Evolutionary conservation across 2,329 filamentous ascomycete genomes (phyloP).

Genomic region (Purpureocillium takamizusanense): DNA sequence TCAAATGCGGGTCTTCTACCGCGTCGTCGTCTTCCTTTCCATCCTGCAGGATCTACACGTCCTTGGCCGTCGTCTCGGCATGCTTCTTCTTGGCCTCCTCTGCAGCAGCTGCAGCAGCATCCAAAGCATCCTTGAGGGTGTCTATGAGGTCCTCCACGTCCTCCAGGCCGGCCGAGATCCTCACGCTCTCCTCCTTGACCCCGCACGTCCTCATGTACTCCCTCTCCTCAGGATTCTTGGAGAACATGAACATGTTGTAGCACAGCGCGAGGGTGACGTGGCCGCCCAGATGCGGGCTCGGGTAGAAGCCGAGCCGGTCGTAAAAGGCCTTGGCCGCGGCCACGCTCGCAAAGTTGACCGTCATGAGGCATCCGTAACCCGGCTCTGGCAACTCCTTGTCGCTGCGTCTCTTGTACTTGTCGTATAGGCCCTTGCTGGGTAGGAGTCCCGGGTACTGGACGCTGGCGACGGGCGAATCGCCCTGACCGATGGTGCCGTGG

Average conservation of each 20-base stretch:
- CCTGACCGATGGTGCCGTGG: constrained; percentile 15
- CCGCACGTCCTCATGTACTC: constrained; percentile 28
- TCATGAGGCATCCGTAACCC: constrained; percentile 47
- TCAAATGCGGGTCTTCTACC: too few relatives aligned
- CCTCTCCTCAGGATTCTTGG: constrained; percentile 25
- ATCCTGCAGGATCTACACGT: too few relatives aligned
- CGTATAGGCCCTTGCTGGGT: constrained; percentile 20
- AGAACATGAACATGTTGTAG: constrained; percentile 36
- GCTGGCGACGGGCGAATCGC: constrained; percentile 23
- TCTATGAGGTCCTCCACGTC: constrained; percentile 30
- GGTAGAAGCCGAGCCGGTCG: constrained; percentile 36
- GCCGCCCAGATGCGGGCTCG: constrained; percentile 44
- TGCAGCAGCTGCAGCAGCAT: too few relatives aligned
- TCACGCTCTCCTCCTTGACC: constrained; percentile 28
- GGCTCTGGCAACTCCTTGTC: constrained; percentile 36
- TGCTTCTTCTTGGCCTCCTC: too few relatives aligned
- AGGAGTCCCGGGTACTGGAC: constrained; percentile 36
- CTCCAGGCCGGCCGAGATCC: constrained; percentile 40
- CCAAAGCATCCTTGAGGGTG: constrained; percentile 13
- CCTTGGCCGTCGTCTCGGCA: too few relatives aligned
- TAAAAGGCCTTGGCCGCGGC: constrained; percentile 36
- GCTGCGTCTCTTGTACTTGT: constrained; percentile 24
- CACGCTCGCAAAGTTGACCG: constrained; percentile 37
- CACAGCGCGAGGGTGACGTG: constrained; percentile 39
- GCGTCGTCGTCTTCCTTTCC: too few relatives aligned